Base-by-base conservation (phyloP, 768 basidiomycete species). In the Glaciozyma martinii region DNA sequence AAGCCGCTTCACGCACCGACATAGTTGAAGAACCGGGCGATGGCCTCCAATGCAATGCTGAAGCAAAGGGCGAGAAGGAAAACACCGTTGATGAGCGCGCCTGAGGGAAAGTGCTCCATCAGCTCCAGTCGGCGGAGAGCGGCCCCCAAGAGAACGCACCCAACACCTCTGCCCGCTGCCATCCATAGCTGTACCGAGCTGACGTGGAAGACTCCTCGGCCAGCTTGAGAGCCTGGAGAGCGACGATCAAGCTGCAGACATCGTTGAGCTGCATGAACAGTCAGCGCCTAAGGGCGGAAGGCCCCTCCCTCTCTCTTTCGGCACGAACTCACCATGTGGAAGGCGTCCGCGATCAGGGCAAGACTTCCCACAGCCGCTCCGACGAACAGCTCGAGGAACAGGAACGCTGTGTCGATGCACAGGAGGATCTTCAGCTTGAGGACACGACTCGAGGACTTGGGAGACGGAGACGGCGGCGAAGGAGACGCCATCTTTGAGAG, bases 41-140 rank as follows among this genome's bases (percentile, higher is more conserved):
- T 77, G 8, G 95, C 93, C 75, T 99, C 94, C 71, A 98, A 79
- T 54, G 83, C 86, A 70, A 99, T 97, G 8, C 92, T 91, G 78
- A 98, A 92, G 78, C 95, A 99, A 1, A 98, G 83, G 0, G 95
- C 95, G 50, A 97, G 82, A 9, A 99, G 83, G 80, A 98, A 98
- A 61, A 98, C 91, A 59, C 95, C 95, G 73, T 99, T 99, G 71
- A 98, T 79, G 53, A 98, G 81, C 0, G 95, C 95, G 27, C 37
- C 37, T 40, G 10, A 13, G 15, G 15, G 2, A 40, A 13, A 40
- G 5, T 13, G 7, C 37, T 40, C 37, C 2, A 13, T 40, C 37
- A 40, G 37, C 37, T 40, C 12, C 37, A 40, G 12, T 13, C 7
- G 10, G 15, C 37, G 37, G n/a, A n/a, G n/a, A 40, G 37, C 37